Percentiles rank a stretch among this genome's conserved stretches.
Evolutionary conservation across 2,329 filamentous ascomycete species (phyloP).

Genomic region (Botryotinia calthae): DNA sequence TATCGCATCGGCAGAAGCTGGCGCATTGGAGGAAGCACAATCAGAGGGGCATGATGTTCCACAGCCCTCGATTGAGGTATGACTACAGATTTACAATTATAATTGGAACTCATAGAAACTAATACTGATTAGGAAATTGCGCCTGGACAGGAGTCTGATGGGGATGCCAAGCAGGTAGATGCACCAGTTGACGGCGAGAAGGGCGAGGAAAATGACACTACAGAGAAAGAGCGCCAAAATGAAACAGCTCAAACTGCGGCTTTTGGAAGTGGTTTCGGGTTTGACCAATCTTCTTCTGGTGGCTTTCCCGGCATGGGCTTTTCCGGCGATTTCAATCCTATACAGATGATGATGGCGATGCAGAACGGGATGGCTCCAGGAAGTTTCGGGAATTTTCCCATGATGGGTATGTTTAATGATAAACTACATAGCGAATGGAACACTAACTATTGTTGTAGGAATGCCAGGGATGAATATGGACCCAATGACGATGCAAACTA

Average conservation of each 20-base stretch:
- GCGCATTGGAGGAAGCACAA: constrained; percentile 21
- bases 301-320: constrained; percentile 47
- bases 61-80: constrained; percentile 42
- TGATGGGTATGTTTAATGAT: constrained; percentile 77
- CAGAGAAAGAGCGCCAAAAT: constrained; percentile 25
- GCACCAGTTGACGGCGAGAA: constrained; percentile 24
- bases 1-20: constrained; percentile 20
- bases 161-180: constrained; percentile 27
- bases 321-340: constrained; percentile 64
- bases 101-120: constrained; percentile 19
- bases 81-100: background rate
- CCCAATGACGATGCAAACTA: constrained; percentile 70
- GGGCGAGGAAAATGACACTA: constrained; percentile 20
- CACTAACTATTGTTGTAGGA: constrained; percentile 23
- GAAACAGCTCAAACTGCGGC: constrained; percentile 24
- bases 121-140: constrained; percentile 36
- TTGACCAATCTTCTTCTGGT: constrained; percentile 41
- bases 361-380: constrained; percentile 61
- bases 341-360: constrained; percentile 80
- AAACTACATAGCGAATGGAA: background rate
- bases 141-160: constrained; percentile 37
- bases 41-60: constrained; percentile 40
- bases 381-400: constrained; percentile 60
- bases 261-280: constrained; percentile 43
- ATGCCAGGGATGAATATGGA: constrained; percentile 87